Conservation (phyloP, 2,329 filamentous ascomycete species). For the Phoma sp. region DNA sequence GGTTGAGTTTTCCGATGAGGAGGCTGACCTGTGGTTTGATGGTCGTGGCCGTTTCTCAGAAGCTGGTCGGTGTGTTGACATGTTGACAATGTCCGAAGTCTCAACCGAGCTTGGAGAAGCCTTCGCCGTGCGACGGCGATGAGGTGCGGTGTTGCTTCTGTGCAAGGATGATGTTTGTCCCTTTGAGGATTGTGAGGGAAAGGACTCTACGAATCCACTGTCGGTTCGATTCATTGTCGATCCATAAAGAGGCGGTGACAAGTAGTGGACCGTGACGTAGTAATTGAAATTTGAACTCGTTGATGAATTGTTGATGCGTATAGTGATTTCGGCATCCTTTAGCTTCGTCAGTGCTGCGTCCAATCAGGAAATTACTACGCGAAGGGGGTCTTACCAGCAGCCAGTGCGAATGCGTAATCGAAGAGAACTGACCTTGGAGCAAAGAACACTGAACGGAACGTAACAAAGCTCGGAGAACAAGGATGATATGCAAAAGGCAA, state of each 20-base stretch:
- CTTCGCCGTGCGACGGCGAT: slow-evolving; percentile 25
- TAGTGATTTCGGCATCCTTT: slow-evolving; percentile 34
- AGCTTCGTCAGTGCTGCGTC: slow-evolving; percentile 30
- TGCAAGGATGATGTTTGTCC: slow-evolving; percentile 22
- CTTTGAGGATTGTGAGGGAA: slow-evolving; percentile 24
- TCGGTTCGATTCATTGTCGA: slow-evolving; percentile 44
- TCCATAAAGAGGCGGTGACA: slow-evolving; percentile 29
- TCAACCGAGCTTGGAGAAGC: slow-evolving; percentile 11
- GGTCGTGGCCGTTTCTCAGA: slow-evolving; percentile 37
- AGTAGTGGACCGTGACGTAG: slow-evolving; percentile 24
- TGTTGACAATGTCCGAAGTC: not conserved
- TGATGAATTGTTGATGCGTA: slow-evolving; percentile 28
- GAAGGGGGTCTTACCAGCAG: slow-evolving; percentile 37
- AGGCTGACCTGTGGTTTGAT: slow-evolving; percentile 36
- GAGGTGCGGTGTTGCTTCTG: slow-evolving; percentile 35
- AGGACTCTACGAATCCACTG: slow-evolving; percentile 41
- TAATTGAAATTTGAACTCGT: slow-evolving; percentile 9
- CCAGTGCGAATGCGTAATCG: slow-evolving; percentile 29
- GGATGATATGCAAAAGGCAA: slow-evolving; percentile 25
- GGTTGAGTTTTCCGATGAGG: slow-evolving; percentile 39
- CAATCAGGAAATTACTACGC: slow-evolving; percentile 28
- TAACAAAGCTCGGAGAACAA: slow-evolving; percentile 11
- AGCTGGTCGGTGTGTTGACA: slow-evolving; percentile 18
- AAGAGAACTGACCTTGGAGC: slow-evolving; percentile 13
- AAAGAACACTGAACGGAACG: slow-evolving; percentile 8